phyloP scores from a whole-genome alignment of 176 grass and related monocot genomes.

The Oryza glaberrima region DNA sequence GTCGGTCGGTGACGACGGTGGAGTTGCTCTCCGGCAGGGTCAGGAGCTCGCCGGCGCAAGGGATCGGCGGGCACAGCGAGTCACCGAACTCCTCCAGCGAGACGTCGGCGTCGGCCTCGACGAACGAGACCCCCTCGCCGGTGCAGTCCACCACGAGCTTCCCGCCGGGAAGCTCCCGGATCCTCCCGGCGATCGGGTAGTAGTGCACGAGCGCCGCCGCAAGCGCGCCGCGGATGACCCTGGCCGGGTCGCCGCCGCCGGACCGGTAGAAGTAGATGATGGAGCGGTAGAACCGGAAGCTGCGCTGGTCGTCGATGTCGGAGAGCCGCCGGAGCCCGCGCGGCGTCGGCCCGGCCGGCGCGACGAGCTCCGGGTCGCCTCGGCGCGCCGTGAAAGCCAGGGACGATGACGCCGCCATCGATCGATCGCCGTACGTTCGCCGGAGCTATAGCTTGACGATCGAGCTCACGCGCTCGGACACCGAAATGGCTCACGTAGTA shows the following conservation, averaged over 20 bases:
- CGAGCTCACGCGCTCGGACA: not conserved
- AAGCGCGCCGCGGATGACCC: slow-evolving; percentile 30
- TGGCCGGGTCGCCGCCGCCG: slow-evolving; percentile 12
- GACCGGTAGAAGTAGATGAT: slow-evolving; percentile 36
- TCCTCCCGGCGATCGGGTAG: slow-evolving; percentile 52
- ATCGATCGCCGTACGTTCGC: no score
- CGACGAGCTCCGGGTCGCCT: slow-evolving; percentile 24
- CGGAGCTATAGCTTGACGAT: not conserved
- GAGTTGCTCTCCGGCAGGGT: slow-evolving; percentile 38
- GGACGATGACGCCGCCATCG: not conserved
- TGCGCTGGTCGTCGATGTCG: slow-evolving; percentile 56
- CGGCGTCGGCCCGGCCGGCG: slow-evolving; percentile 32
- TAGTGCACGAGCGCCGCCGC: slow-evolving; percentile 39
- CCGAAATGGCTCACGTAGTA: not conserved
- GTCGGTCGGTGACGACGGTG: slow-evolving; percentile 18
- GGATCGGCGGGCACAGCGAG: slow-evolving; percentile 32
- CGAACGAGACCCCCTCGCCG: slow-evolving; percentile 50
- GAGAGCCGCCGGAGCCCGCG: slow-evolving; percentile 45
- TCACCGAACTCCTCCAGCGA: slow-evolving; percentile 24
- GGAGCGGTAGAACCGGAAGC: slow-evolving; percentile 44
- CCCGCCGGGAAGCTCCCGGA: slow-evolving; percentile 38
- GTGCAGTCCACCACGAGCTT: slow-evolving; percentile 57
- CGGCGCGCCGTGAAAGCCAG: slow-evolving; percentile 31
- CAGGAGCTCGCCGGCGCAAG: slow-evolving; percentile 41
- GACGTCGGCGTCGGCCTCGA: slow-evolving; percentile 47